Conservation (phyloP, 2,329 filamentous ascomycete species). For the Botryotinia globosa region DNA sequence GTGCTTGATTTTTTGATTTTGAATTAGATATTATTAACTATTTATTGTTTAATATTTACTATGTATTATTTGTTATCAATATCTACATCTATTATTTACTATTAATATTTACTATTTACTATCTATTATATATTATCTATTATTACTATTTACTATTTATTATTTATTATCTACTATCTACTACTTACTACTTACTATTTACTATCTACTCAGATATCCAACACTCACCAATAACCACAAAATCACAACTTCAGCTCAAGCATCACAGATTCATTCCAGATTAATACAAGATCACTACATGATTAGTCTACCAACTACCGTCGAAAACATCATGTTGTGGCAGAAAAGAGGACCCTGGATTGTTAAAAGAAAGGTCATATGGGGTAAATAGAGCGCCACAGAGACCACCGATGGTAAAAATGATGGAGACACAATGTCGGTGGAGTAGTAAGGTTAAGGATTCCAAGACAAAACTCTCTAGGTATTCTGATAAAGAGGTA, state of each 20-base stretch:
- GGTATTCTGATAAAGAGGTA: neutral
- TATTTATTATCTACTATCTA: no score
- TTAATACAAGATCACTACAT: neutral
- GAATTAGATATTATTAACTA: neutral
- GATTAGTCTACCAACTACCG: neutral
- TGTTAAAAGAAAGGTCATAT: neutral
- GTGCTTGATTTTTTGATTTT: neutral
- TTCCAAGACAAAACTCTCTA: neutral
- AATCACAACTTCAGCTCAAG: neutral
- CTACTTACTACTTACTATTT: neutral
- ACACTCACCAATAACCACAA: neutral
- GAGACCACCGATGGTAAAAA: neutral
- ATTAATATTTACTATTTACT: no score
- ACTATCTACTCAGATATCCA: neutral
- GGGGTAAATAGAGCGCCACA: constrained; percentile 1
- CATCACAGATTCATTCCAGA: neutral
- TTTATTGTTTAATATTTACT: neutral
- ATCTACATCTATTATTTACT: no score
- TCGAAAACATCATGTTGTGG: neutral
- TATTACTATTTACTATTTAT: no score
- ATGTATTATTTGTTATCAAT: no score
- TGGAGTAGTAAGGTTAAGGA: neutral
- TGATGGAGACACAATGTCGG: constrained; percentile 8
- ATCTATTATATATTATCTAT: no score
- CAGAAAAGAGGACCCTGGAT: constrained; percentile 3